Conservation (phyloP, 495 filamentous ascomycete genomes). For the Aspergillus affinis region DNA sequence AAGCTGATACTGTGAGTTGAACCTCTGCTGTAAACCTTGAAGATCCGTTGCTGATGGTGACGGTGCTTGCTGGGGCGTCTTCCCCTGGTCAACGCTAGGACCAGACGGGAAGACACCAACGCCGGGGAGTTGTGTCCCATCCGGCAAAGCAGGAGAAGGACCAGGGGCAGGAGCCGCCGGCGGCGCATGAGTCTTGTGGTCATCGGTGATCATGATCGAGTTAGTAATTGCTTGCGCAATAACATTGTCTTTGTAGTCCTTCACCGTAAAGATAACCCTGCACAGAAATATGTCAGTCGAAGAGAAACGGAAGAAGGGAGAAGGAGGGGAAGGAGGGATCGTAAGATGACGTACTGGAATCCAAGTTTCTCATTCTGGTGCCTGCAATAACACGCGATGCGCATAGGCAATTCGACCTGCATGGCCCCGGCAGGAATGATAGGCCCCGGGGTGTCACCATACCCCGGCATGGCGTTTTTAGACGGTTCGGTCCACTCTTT, state of each 20-base stretch:
- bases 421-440: slow-evolving; percentile 59
- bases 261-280: slow-evolving; percentile 88
- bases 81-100: slow-evolving; percentile 29
- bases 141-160: slow-evolving; percentile 38
- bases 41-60: slow-evolving; percentile 53
- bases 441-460: slow-evolving; percentile 30
- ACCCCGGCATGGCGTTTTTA: slow-evolving; percentile 30
- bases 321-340: neutral
- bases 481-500: slow-evolving; percentile 75
- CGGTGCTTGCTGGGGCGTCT: slow-evolving; percentile 29
- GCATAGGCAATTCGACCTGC: slow-evolving; percentile 82
- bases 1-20: slow-evolving; percentile 45
- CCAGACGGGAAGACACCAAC: slow-evolving; percentile 46
- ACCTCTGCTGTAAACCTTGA: slow-evolving; percentile 50
- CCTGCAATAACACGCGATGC: slow-evolving; percentile 96
- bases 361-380: slow-evolving; percentile 90
- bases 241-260: slow-evolving; percentile 69
- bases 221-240: slow-evolving; percentile 82
- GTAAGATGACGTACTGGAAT: slow-evolving; percentile 59
- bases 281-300: slow-evolving; percentile 2
- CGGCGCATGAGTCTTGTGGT: slow-evolving; percentile 81
- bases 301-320: neutral
- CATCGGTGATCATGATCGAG: slow-evolving; percentile 93
- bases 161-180: slow-evolving; percentile 35
- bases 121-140: slow-evolving; percentile 45